Evolutionary conservation across 2,329 filamentous ascomycete species (phyloP), one percentile per base, ranked within the genome.

Genomic region (Colletotrichum sp.): DNA sequence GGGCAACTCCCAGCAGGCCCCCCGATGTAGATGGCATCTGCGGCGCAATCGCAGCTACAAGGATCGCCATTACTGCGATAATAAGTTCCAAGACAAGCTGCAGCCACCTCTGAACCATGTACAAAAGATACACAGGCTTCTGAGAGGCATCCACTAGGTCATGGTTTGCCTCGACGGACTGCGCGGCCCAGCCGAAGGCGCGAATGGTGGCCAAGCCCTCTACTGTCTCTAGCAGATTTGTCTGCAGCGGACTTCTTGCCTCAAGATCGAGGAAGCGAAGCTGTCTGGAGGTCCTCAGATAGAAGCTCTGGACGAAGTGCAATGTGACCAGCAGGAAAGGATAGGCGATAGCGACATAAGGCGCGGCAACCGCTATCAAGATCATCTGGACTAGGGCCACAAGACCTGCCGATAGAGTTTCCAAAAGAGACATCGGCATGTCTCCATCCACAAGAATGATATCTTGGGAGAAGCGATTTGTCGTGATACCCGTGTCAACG

Each of bases 271-370:
- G 82, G 28, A 90, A 84, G 68, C 90, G 86, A 8, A 91, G 81
- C 71, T 91, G 89, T 8, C 89, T 87, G 0, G 89, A 90, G 2
- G 90, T 91, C 6, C 87, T 84, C n/a, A 91, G 84, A 75, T 91
- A 91, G 77, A 89, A 86, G 59, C 86, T 86, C 72, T 90, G 89
- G 18, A 90, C 84, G 6, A 86, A 15, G n/a, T 36, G 22, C n/a
- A 64, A 34, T 8, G 22, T 5, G 10, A 13, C 34, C 32, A 64
- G 32, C 7, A 64, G 13, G 22, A 64, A 64, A 18, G 34, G 62
- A 34, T 39, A 64, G 22, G 22, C 62, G 22, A 64, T 44, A 24
- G 32, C 32, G 4, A 39, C 32, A 12, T 44, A 64, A 2, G 62
- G 32, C 9, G 32, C 62, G 4, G 62, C 32, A 18, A 64, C 32